Evolutionary conservation across 2,329 filamentous ascomycete species (phyloP), one percentile per base, ranked within the genome.

Genomic region (Lanzia echinophila): DNA sequence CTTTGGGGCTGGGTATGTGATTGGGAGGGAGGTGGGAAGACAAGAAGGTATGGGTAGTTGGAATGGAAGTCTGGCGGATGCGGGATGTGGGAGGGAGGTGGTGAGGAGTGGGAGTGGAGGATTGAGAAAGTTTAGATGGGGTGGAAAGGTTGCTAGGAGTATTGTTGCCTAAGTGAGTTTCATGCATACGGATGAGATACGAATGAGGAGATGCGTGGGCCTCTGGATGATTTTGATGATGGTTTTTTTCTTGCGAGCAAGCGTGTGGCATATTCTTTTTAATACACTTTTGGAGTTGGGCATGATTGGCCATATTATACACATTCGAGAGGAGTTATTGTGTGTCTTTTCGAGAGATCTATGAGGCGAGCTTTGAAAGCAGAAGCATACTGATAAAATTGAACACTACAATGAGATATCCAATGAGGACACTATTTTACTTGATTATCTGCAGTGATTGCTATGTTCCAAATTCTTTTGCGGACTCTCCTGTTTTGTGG

Each of bases 1-100:
- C 2, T 87, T 87, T 60, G 82, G 83, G 2, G 83, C 83, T 8
- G 83, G 84, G 11, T 86, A 85, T 62, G 82, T 85, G 22, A 82
- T 86, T 56, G 83, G 84, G 5, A 74, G 82, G 24, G 83, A 87
- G 61, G 82, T 84, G 22, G 83, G 83, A 3, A 75, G 79, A 33
- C 79, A 84, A 59, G 82, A 87, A 63, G 36, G 56, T 0, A 50
- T 67, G 36, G 54, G 53, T 24, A 59, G 60, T 2, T 52, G 67
- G 45, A 65, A 64, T 50, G 60, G 62, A 0, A 52, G 55, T 3
- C 55, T 54, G 2, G 44, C 22, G 62, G 20, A 48, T 57, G 20
- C 61, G 61, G 43, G 49, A 45, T 68, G 63, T 55, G 63, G 64
- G 11, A 59, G 57, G 24, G 64, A 67, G 33, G 59, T 60, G 19